Conservation (phyloP, 2,329 filamentous ascomycete species). For the Ophiostoma perfectum region DNA sequence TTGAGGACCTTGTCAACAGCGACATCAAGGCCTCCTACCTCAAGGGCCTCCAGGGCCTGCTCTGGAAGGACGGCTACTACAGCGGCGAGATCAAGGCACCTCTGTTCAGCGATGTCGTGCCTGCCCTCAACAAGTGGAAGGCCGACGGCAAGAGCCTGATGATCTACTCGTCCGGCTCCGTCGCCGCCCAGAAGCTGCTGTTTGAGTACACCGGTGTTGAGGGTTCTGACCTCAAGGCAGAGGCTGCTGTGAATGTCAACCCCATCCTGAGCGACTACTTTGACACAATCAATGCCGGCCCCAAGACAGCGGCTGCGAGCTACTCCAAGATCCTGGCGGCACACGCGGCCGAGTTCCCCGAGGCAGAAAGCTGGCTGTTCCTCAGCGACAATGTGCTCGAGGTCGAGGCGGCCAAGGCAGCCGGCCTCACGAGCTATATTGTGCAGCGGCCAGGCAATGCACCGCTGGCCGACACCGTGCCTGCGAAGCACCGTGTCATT, state of each 20-base stretch:
- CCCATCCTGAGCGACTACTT: slow-evolving; percentile 61
- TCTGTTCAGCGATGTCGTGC: slow-evolving; percentile 68
- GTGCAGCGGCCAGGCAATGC: slow-evolving; percentile 67
- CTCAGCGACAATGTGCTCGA: slow-evolving; percentile 73
- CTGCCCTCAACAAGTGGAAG: slow-evolving; percentile 56
- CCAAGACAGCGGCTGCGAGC: slow-evolving; percentile 62
- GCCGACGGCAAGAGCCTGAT: slow-evolving; percentile 52
- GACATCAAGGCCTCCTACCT: slow-evolving; percentile 73
- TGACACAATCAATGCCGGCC: slow-evolving; percentile 74
- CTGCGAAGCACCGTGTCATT: slow-evolving; percentile 31
- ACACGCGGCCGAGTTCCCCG: slow-evolving; percentile 37
- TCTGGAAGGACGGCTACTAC: slow-evolving; percentile 71
- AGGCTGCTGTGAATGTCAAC: slow-evolving; percentile 44
- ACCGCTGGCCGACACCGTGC: slow-evolving; percentile 45
- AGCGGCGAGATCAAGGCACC: slow-evolving; percentile 65
- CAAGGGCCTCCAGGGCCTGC: slow-evolving; percentile 72
- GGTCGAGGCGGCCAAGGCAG: slow-evolving; percentile 55
- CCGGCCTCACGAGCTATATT: slow-evolving; percentile 59
- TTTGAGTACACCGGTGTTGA: slow-evolving; percentile 60
- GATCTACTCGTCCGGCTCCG: slow-evolving; percentile 78
- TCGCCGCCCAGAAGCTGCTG: slow-evolving; percentile 73
- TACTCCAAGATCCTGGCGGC: slow-evolving; percentile 55
- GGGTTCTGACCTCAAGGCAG: neutral
- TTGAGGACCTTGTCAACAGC: slow-evolving; percentile 61
- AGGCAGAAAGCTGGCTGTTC: slow-evolving; percentile 61